Conservation (phyloP, 257 asterid genomes). For the Scutellaria barbata region DNA sequence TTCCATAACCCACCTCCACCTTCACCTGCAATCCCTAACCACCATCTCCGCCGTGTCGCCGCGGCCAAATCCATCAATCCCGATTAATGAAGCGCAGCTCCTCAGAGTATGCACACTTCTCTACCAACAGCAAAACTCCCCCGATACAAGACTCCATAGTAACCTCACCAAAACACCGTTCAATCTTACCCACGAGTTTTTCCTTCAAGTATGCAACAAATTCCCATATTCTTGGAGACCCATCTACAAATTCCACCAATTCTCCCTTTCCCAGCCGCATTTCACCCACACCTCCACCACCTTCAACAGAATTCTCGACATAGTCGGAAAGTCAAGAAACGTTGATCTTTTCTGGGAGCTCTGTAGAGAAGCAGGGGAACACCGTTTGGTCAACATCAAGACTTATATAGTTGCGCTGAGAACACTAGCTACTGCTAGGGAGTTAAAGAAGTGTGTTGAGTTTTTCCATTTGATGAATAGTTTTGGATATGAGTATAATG, state of each 20-base stretch:
- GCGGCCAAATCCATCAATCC: constrained; percentile 32
- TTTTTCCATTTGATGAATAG: constrained; percentile 78
- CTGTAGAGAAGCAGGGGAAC: constrained; percentile 61
- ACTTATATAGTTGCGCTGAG: constrained; percentile 66
- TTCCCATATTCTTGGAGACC: constrained; percentile 92
- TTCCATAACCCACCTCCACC: constrained; percentile 39
- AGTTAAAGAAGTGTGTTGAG: constrained; percentile 81
- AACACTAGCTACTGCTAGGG: constrained; percentile 74
- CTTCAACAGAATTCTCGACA: constrained; percentile 74
- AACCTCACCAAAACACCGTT: constrained; percentile 58
- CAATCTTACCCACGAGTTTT: constrained; percentile 76
- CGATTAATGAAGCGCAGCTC: constrained; percentile 68
- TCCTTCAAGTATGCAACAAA: constrained; percentile 83
- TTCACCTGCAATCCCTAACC: constrained; percentile 44
- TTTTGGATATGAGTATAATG: constrained; percentile 65
- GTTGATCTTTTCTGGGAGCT: constrained; percentile 83
- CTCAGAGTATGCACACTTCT: constrained; percentile 81
- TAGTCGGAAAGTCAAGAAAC: constrained; percentile 82
- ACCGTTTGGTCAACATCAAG: constrained; percentile 59
- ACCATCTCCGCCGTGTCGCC: constrained; percentile 31
- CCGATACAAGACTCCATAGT: constrained; percentile 57
- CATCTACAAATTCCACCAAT: constrained; percentile 70
- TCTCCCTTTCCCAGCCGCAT: constrained; percentile 50
- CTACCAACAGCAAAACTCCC: constrained; percentile 83
- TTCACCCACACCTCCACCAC: constrained; percentile 76